phyloP scores from a whole-genome alignment of 2,329 filamentous ascomycete genomes.

The Colletotrichum filicis region DNA sequence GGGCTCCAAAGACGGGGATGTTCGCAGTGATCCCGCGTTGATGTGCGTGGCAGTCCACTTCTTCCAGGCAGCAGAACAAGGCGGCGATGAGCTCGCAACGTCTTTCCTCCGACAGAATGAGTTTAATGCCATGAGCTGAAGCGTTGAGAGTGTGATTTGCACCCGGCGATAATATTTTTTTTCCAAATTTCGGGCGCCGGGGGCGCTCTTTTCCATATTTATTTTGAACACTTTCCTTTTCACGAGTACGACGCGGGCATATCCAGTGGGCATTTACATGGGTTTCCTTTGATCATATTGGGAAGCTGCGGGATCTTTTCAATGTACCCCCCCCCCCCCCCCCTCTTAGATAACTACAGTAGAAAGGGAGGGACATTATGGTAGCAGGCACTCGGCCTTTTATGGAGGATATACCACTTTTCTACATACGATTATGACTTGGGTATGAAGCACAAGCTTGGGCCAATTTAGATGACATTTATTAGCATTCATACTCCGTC shows the following conservation, averaged over 20 bases:
- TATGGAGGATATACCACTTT: slow-evolving; percentile 36
- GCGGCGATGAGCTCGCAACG: slow-evolving; percentile 87
- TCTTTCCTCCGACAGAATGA: slow-evolving; percentile 81
- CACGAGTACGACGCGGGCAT: not conserved
- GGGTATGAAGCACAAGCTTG: slow-evolving; percentile 21
- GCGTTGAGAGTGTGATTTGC: not conserved
- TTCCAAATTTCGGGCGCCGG: not conserved
- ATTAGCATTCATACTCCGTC: not conserved
- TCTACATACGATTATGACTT: slow-evolving; percentile 25
- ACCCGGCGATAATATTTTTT: not conserved
- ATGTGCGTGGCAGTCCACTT: slow-evolving; percentile 97
- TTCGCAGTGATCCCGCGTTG: slow-evolving; percentile 81
- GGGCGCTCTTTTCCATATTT: not conserved
- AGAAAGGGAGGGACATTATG: slow-evolving; percentile 15
- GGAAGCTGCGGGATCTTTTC: not conserved
- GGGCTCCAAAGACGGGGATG: slow-evolving; percentile 55
- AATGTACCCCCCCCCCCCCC: not conserved
- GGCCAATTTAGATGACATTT: not conserved
- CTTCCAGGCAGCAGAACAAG: slow-evolving; percentile 90
- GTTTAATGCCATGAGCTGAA: slow-evolving; percentile 33
- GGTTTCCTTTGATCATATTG: not conserved
- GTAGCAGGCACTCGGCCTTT: slow-evolving; percentile 13
- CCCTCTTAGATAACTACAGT: slow-evolving; percentile 7
- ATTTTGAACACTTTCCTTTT: not conserved
- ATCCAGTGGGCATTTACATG: slow-evolving; percentile 18